Percentiles rank a stretch among this genome's conserved stretches.
These are phyloP conservation scores for Blastobotrys terrestris DNA, from an alignment of 805 yeast genomes.

Conservation along the genomic window DNA sequence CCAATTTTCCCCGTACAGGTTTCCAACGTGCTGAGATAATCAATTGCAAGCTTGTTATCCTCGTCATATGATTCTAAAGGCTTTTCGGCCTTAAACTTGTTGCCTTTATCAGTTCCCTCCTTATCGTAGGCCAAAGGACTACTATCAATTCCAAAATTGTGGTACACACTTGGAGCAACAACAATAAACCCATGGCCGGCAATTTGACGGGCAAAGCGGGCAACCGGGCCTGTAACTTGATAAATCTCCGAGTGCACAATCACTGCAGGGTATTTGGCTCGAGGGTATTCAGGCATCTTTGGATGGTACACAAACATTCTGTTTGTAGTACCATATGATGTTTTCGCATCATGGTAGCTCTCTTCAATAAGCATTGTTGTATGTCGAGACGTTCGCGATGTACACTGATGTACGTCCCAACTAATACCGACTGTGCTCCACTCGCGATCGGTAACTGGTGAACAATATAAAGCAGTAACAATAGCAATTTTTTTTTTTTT, in stretches of 20 bases:
- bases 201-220: slow-evolving; percentile 68
- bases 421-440: too few relatives aligned
- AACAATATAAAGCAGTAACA: too few relatives aligned
- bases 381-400: too few relatives aligned
- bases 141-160: slow-evolving; percentile 52
- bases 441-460: too few relatives aligned
- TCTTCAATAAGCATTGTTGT: slow-evolving; percentile 70
- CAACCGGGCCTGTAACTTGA: slow-evolving; percentile 71
- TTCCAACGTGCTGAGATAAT: slow-evolving; percentile 48
- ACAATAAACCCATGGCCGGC: slow-evolving; percentile 77
- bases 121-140: slow-evolving; percentile 64
- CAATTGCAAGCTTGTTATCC: slow-evolving; percentile 58
- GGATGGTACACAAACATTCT: slow-evolving; percentile 65
- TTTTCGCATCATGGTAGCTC: slow-evolving; percentile 53
- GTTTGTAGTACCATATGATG: slow-evolving; percentile 62
- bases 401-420: not conserved
- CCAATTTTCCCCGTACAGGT: slow-evolving; percentile 72
- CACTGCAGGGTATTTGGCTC: slow-evolving; percentile 76
- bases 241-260: slow-evolving; percentile 74
- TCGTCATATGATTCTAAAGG: slow-evolving; percentile 70
- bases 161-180: slow-evolving; percentile 75
- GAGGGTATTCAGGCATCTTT: slow-evolving; percentile 63
- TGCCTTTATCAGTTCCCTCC: slow-evolving; percentile 72
- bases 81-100: slow-evolving; percentile 57
- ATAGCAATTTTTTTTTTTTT: too few relatives aligned